Conservation (phyloP, 306 rosid genomes). For the Cucumis cinereus region DNA sequence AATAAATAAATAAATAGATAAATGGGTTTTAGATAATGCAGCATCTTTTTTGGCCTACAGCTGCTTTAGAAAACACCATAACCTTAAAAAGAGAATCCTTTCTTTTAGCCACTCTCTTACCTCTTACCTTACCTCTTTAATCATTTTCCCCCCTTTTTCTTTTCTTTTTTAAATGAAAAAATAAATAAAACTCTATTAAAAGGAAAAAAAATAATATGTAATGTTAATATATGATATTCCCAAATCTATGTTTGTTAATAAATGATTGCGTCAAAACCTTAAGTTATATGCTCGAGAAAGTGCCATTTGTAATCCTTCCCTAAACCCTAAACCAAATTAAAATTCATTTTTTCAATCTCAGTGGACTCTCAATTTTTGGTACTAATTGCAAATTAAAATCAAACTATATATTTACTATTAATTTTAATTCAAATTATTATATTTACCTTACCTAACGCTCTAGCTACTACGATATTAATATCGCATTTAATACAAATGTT, state of each 20-base stretch:
- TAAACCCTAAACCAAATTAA: background rate
- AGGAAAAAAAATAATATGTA: too few relatives aligned
- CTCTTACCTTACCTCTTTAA: too few relatives aligned
- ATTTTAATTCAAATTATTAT: background rate
- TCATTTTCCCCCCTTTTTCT: too few relatives aligned
- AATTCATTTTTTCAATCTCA: too few relatives aligned
- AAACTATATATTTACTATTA: background rate
- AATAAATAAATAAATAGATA: background rate
- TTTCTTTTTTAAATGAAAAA: too few relatives aligned
- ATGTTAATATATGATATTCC: background rate
- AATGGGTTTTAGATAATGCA: slow-evolving; percentile 6
- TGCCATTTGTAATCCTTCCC: background rate
- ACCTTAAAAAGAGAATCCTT: slow-evolving; percentile 4
- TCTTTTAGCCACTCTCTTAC: background rate
- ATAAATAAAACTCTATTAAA: too few relatives aligned
- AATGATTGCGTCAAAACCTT: slow-evolving; percentile 29
- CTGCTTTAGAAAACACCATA: background rate
- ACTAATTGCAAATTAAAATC: background rate
- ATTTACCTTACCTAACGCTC: too few relatives aligned
- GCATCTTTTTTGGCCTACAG: background rate
- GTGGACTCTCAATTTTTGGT: background rate
- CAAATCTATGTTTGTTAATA: background rate
- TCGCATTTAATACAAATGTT: too few relatives aligned
- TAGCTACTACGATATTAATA: too few relatives aligned
- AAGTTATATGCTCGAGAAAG: slow-evolving; percentile 58